Conservation (phyloP, 805 yeast species). For the Sugiyamaella smithiae region DNA sequence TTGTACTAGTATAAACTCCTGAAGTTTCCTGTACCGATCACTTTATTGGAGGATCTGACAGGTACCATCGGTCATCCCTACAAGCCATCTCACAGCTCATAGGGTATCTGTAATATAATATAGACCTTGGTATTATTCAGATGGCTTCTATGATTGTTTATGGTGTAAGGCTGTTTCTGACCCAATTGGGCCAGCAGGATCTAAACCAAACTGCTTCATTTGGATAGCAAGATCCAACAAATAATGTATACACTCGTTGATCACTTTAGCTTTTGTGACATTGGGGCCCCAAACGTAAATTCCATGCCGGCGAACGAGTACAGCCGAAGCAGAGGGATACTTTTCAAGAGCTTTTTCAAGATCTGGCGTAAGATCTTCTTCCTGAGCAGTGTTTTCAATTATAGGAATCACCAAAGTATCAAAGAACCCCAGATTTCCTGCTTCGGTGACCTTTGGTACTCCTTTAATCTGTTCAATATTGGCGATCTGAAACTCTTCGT, state of each 20-base stretch:
- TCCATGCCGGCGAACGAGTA: constrained; percentile 89
- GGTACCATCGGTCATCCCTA: too few species aligned
- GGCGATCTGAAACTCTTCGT: constrained; percentile 68
- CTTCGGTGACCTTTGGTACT: constrained; percentile 62
- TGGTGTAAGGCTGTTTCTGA: constrained; percentile 18
- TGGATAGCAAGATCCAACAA: constrained; percentile 79
- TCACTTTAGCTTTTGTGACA: constrained; percentile 89
- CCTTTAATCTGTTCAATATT: constrained; percentile 93
- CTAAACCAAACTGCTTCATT: constrained; percentile 70
- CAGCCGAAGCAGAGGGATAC: constrained; percentile 80
- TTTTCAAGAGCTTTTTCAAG: constrained; percentile 60
- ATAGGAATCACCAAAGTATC: constrained; percentile 84
- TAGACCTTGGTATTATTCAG: too few species aligned
- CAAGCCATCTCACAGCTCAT: too few species aligned
- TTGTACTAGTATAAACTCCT: too few species aligned
- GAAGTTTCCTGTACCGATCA: too few species aligned
- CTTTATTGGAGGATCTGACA: too few species aligned
- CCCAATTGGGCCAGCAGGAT: constrained; percentile 30
- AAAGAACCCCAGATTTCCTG: constrained; percentile 67
- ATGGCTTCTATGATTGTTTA: too few species aligned
- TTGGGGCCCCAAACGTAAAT: constrained; percentile 95
- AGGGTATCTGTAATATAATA: too few species aligned
- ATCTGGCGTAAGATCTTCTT: constrained; percentile 68
- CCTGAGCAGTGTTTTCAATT: constrained; percentile 86
- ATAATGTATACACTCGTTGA: constrained; percentile 91